A percentile compares a stretch with the other conserved stretches of the same genome.
Evolutionary conservation across 2,329 filamentous ascomycete species (phyloP).

Genomic region (Madurella mycetomatis): DNA sequence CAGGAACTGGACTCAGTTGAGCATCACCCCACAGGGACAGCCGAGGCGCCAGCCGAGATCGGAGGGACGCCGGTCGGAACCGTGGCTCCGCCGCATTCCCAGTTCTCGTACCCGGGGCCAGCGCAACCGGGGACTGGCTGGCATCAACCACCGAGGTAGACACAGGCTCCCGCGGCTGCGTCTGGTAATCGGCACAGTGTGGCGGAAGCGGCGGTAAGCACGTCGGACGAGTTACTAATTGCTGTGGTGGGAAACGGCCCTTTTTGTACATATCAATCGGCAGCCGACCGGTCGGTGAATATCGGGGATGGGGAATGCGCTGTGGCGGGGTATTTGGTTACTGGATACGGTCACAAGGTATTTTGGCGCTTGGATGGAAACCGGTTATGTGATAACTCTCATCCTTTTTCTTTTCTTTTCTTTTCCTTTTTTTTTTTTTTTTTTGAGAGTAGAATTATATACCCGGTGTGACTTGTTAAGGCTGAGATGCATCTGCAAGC

Average conservation of each 20-base stretch:
- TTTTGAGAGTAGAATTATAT: too few species aligned
- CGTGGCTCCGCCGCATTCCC: background rate
- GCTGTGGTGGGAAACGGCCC: background rate
- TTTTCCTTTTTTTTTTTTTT: too few species aligned
- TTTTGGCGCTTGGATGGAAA: too few species aligned
- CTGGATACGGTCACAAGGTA: too few species aligned
- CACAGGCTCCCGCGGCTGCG: background rate
- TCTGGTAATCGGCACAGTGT: background rate
- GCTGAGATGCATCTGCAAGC: too few species aligned
- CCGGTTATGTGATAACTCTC: too few species aligned
- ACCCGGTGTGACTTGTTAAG: too few species aligned
- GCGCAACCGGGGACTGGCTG: background rate
- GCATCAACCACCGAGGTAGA: background rate
- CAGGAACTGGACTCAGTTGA: slow-evolving; percentile 19
- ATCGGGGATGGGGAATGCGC: background rate
- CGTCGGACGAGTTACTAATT: background rate
- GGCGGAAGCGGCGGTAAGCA: background rate
- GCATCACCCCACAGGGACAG: slow-evolving; percentile 4
- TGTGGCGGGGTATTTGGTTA: background rate
- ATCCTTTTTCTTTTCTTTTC: too few species aligned
- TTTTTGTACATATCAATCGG: background rate
- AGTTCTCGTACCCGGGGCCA: too few species aligned
- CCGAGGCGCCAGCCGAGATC: slow-evolving; percentile 26
- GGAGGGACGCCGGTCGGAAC: slow-evolving; percentile 20
- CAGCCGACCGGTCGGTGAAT: background rate